A percentile compares a stretch with the other conserved stretches of the same genome.
These are phyloP conservation scores for Cryptococcus floricola DNA, from an alignment of 1,284 basidiomycete species.

Conservation along the genomic window DNA sequence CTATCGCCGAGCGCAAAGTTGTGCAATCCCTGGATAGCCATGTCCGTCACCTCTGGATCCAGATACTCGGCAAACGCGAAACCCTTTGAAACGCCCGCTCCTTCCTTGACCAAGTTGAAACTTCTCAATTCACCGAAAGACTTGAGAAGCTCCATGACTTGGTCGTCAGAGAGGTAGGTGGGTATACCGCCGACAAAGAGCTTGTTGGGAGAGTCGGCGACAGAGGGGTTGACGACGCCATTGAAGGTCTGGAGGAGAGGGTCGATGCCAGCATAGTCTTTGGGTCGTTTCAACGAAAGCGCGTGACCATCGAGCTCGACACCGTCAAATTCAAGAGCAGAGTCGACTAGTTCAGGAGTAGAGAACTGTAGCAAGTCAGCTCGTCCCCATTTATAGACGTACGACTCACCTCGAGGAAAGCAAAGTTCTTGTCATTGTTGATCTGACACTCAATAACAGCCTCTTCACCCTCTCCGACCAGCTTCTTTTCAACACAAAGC, in stretches of 20 bases:
- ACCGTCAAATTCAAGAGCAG: conserved; percentile 94
- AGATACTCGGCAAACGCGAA: conserved; percentile 99
- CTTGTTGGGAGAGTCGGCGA: conserved; percentile 96
- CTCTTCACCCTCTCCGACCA: conserved; percentile 78
- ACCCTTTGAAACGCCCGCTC: conserved; percentile 86
- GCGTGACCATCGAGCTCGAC: conserved; percentile 89
- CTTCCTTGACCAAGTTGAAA: conserved; percentile 95
- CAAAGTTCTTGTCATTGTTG: conserved; percentile 97
- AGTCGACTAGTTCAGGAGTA: conserved; percentile 90
- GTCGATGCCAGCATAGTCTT: conserved; percentile 72
- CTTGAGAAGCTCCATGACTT: conserved; percentile 95
- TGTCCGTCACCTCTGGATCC: conserved; percentile 81
- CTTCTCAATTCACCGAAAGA: conserved; percentile 95
- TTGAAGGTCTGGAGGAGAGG: conserved; percentile 65
- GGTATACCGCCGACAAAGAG: conserved; percentile 96
- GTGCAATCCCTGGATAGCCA: conserved; percentile 93
- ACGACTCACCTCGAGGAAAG: conserved; percentile 78
- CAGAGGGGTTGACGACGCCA: conserved; percentile 91
- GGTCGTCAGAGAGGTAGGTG: conserved; percentile 90
- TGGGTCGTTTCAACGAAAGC: conserved; percentile 92
- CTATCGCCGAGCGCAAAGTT: conserved; percentile 97
- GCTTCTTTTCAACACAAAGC: conserved; percentile 88
- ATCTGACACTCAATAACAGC: conserved; percentile 89
- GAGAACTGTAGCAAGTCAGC: conserved; percentile 67
- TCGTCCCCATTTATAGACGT: not conserved